Percentiles rank a stretch among this genome's conserved stretches.
Conservation (phyloP, 2,329 filamentous ascomycete species). For the Lasiodiplodia sp. region DNA sequence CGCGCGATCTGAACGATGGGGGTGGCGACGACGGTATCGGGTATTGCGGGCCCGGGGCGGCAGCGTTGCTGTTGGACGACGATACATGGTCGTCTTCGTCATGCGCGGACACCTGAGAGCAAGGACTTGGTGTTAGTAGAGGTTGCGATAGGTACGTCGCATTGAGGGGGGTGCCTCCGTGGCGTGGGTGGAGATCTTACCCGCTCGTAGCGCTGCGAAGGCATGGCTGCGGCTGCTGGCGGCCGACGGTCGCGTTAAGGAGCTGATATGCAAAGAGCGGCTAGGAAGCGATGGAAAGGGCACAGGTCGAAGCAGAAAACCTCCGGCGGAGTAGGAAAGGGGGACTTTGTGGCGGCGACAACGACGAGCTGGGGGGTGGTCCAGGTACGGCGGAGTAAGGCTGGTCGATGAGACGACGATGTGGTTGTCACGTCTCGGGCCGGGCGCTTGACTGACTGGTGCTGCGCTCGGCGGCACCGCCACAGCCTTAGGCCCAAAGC, state of each 20-base stretch:
- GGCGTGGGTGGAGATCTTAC: conserved; percentile 45
- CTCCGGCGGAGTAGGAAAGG: conserved; percentile 18
- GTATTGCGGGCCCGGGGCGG: conserved; percentile 39
- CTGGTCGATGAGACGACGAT: conserved; percentile 22
- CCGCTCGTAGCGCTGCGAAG: conserved; percentile 57
- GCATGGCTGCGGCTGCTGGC: conserved; percentile 46
- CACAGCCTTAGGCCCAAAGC: conserved; percentile 13
- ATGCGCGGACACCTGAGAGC: conserved; percentile 50
- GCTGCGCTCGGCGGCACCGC: conserved; percentile 18
- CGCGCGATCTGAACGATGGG: conserved; percentile 88
- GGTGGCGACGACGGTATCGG: conserved; percentile 58
- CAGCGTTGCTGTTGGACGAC: conserved; percentile 37
- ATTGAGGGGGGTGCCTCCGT: conserved; percentile 28
- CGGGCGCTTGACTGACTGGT: conserved; percentile 19
- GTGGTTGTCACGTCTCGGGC: conserved; percentile 22
- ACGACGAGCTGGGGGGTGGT: not conserved
- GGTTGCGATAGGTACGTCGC: conserved; percentile 18
- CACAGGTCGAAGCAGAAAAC: conserved; percentile 9
- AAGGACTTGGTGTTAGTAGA: conserved; percentile 2
- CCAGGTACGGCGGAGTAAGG: conserved; percentile 26
- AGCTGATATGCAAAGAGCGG: conserved; percentile 14
- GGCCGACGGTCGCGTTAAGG: conserved; percentile 26
- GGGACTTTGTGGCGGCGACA: conserved; percentile 4
- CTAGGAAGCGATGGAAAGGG: conserved; percentile 27
- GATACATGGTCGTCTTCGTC: conserved; percentile 45